Evolutionary conservation across 1,284 basidiomycete genomes (phyloP).

Genomic region (Exobasidium rhododendri): DNA sequence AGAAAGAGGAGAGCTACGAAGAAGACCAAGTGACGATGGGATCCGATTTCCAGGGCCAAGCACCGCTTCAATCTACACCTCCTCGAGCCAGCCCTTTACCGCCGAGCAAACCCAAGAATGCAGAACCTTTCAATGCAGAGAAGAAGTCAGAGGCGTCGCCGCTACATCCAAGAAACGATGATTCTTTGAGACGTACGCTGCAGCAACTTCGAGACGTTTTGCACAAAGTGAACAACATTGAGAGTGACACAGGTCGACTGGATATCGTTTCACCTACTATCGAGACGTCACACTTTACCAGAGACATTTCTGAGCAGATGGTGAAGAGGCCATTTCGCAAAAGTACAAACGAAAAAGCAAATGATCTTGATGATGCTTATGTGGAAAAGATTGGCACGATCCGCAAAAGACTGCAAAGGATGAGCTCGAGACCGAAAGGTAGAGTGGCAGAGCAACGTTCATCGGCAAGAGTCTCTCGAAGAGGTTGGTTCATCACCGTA

Average conservation of each 20-base stretch:
- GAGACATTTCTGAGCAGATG: neutral
- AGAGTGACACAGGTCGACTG: neutral
- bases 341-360: neutral
- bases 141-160: too few relatives aligned
- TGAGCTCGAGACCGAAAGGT: neutral
- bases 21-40: neutral
- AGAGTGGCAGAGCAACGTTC: neutral
- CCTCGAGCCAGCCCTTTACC: neutral
- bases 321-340: neutral
- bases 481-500: neutral
- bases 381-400: neutral
- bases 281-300: neutral
- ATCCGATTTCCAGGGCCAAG: neutral
- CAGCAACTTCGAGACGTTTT: neutral
- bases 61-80: neutral
- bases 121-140: neutral
- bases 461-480: neutral
- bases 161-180: too few relatives aligned
- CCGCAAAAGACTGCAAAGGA: neutral
- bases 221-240: neutral
- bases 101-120: neutral
- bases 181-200: neutral
- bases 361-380: neutral
- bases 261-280: too few relatives aligned
- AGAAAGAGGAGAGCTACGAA: neutral